Conservation (phyloP, 208 protist species). For the Leptomonas pyrrhocoris region DNA sequence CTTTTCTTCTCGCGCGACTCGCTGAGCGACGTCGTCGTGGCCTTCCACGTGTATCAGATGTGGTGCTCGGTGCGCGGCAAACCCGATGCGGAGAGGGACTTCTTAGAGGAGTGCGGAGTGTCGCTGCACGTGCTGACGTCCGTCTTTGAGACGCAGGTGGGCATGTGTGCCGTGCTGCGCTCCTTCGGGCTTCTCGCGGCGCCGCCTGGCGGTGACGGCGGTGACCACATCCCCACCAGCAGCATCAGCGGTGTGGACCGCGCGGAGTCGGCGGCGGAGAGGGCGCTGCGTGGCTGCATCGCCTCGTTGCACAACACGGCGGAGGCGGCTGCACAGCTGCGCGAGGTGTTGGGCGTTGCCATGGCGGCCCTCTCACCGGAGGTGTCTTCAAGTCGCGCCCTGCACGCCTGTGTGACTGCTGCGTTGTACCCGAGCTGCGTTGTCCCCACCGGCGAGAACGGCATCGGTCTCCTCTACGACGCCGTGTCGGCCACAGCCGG, state of each 20-base stretch:
- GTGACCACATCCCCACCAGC: background rate
- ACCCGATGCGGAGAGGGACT: slow-evolving; percentile 39
- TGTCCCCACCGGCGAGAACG: slow-evolving; percentile 40
- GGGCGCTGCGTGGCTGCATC: slow-evolving; percentile 9
- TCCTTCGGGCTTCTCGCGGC: slow-evolving; percentile 4
- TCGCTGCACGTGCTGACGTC: slow-evolving; percentile 38
- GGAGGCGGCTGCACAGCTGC: slow-evolving; percentile 6
- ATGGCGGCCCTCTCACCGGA: slow-evolving; percentile 50
- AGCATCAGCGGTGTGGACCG: slow-evolving; percentile 7
- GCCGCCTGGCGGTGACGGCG: background rate
- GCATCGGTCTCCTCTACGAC: slow-evolving; percentile 35
- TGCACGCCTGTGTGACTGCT: slow-evolving; percentile 66
- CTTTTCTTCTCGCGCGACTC: slow-evolving; percentile 80
- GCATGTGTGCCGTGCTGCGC: slow-evolving; percentile 27
- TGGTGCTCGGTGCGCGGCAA: slow-evolving; percentile 48
- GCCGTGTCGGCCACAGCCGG: slow-evolving; percentile 39
- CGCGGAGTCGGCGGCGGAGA: slow-evolving; percentile 15
- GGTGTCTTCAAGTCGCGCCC: slow-evolving; percentile 32
- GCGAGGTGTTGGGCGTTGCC: slow-evolving; percentile 10
- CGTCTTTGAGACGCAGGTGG: slow-evolving; percentile 39
- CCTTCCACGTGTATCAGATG: slow-evolving; percentile 83
- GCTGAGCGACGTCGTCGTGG: slow-evolving; percentile 65
- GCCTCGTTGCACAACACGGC: background rate
- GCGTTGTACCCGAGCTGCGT: slow-evolving; percentile 76
- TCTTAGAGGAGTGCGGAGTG: slow-evolving; percentile 65